phyloP scores from a whole-genome alignment of 2,329 filamentous ascomycete genomes.

The Ampelomyces quisqualis region DNA sequence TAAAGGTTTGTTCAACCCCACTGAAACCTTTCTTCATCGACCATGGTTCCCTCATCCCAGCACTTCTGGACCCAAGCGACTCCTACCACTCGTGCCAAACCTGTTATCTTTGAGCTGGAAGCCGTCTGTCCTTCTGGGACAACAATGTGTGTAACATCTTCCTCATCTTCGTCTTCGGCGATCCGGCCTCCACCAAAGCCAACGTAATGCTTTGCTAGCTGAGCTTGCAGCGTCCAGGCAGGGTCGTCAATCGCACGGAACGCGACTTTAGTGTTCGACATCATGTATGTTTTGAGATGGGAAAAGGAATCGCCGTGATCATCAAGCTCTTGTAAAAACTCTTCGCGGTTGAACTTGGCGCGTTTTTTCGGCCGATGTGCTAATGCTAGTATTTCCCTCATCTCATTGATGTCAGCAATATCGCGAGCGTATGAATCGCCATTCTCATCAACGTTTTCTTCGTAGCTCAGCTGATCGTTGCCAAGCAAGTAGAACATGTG shows the following conservation, averaged over 20 bases:
- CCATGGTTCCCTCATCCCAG: slow-evolving; percentile 73
- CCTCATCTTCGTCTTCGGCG: slow-evolving; percentile 53
- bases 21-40: slow-evolving; percentile 64
- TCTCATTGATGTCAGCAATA: slow-evolving; percentile 59
- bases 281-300: slow-evolving; percentile 36
- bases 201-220: slow-evolving; percentile 59
- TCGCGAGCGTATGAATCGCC: slow-evolving; percentile 83
- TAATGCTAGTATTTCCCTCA: slow-evolving; percentile 49
- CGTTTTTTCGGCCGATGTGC: slow-evolving; percentile 39
- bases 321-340: slow-evolving; percentile 31
- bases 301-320: slow-evolving; percentile 27
- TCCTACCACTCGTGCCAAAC: slow-evolving; percentile 68
- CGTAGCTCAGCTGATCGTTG: slow-evolving; percentile 56
- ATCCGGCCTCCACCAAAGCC: slow-evolving; percentile 69
- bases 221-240: slow-evolving; percentile 33
- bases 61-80: slow-evolving; percentile 74
- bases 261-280: slow-evolving; percentile 26
- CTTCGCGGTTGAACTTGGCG: slow-evolving; percentile 16
- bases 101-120: slow-evolving; percentile 42
- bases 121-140: slow-evolving; percentile 52
- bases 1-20: slow-evolving; percentile 37
- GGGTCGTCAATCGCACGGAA: slow-evolving; percentile 15
- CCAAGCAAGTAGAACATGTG: slow-evolving; percentile 74
- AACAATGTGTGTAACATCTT: slow-evolving; percentile 70
- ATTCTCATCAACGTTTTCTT: slow-evolving; percentile 69